phyloP scores from a whole-genome alignment of 2,329 filamentous ascomycete genomes.

The Furcasterigmium furcatum region DNA sequence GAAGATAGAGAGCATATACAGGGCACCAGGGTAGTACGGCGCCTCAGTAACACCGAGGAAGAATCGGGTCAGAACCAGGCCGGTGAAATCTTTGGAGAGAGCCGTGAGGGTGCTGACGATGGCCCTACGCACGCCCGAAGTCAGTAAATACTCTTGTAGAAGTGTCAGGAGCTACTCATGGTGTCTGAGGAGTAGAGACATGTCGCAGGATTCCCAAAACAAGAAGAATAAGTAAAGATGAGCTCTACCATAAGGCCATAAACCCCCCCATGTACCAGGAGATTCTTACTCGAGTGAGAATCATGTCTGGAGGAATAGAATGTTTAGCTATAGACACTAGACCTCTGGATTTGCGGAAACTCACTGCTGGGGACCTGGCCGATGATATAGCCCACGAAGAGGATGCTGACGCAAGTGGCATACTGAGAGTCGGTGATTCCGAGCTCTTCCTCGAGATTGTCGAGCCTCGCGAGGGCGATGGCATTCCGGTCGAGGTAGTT shows the following conservation, averaged over 20 bases:
- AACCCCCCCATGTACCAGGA: constrained; percentile 5
- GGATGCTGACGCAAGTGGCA: background rate
- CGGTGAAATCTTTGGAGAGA: constrained; percentile 22
- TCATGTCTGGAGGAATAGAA: constrained; percentile 4
- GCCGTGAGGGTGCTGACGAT: constrained; percentile 19
- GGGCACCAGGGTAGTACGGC: constrained; percentile 19
- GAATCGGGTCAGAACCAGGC: constrained; percentile 26
- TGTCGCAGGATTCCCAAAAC: too few relatives aligned
- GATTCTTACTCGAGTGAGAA: constrained; percentile 5
- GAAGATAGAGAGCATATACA: constrained; percentile 23
- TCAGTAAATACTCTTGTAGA: too few relatives aligned
- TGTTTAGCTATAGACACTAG: too few relatives aligned
- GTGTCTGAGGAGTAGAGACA: too few relatives aligned
- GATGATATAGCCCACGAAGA: too few relatives aligned
- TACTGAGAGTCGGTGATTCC: background rate
- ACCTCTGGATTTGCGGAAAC: constrained; percentile 14
- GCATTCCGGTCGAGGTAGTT: constrained; percentile 17
- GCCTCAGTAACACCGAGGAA: constrained; percentile 35
- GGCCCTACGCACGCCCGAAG: too few relatives aligned
- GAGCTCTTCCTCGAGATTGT: background rate
- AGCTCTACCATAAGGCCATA: constrained; percentile 9
- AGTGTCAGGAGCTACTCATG: too few relatives aligned
- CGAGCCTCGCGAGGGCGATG: constrained; percentile 6
- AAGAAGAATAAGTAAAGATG: too few relatives aligned
- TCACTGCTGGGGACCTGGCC: constrained; percentile 14